These are phyloP conservation scores for Hyaloperonospora brassicae DNA, from an alignment of 352 stramenopile genomes.

Conservation along the genomic window DNA sequence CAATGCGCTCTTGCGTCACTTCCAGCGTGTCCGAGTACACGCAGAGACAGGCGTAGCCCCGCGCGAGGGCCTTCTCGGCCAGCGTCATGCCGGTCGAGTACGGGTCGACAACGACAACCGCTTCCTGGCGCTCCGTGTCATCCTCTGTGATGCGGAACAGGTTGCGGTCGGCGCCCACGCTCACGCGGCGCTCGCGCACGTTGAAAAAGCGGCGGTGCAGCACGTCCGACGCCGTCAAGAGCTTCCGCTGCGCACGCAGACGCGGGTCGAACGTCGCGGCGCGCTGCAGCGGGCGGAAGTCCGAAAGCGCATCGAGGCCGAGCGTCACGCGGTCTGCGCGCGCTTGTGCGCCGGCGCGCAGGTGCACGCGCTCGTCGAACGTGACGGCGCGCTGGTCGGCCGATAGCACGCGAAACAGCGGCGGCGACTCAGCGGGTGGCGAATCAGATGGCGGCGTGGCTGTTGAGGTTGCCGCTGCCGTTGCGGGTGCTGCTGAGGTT, in stretches of 20 bases:
- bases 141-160: slow-evolving; percentile 58
- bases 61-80: slow-evolving; percentile 76
- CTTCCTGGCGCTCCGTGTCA: slow-evolving; percentile 29
- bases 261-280: slow-evolving; percentile 74
- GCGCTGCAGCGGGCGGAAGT: slow-evolving; percentile 65
- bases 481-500: slow-evolving; percentile 20
- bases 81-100: slow-evolving; percentile 93
- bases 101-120: slow-evolving; percentile 91
- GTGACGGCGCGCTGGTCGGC: slow-evolving; percentile 66
- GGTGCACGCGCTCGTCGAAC: slow-evolving; percentile 75
- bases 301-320: slow-evolving; percentile 44
- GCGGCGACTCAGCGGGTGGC: not conserved
- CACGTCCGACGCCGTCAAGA: slow-evolving; percentile 71
- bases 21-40: slow-evolving; percentile 74
- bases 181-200: slow-evolving; percentile 51
- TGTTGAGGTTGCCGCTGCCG: too few species aligned
- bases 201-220: slow-evolving; percentile 81
- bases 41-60: slow-evolving; percentile 78
- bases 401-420: slow-evolving; percentile 57
- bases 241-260: slow-evolving; percentile 43
- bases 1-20: slow-evolving; percentile 65
- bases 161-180: slow-evolving; percentile 23
- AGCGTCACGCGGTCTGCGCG: slow-evolving; percentile 35
- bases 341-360: slow-evolving; percentile 21
- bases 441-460: not conserved